A percentile compares a stretch with the other conserved stretches of the same genome.
phyloP scores from a whole-genome alignment of 495 filamentous ascomycete genomes.

The Penicillium canescens region DNA sequence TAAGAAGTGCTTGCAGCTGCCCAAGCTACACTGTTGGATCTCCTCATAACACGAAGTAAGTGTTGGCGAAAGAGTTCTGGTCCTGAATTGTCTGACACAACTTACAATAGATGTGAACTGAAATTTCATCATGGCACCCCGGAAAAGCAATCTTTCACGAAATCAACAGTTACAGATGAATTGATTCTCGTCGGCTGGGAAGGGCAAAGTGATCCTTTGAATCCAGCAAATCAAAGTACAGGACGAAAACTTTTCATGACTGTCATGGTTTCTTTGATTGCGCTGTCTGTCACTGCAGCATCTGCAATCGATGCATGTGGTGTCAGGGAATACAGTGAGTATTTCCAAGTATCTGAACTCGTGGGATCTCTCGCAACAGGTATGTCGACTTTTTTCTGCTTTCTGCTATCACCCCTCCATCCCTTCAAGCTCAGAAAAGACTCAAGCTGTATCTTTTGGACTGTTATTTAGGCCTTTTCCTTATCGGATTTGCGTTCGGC shows the following conservation, averaged over 20 bases:
- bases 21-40: too few relatives aligned
- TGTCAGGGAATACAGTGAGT: conserved; percentile 40
- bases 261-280: background rate
- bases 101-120: too few relatives aligned
- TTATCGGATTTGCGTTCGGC: conserved; percentile 56
- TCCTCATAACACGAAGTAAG: too few relatives aligned
- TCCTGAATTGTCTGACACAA: background rate
- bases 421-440: too few relatives aligned
- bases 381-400: conserved; percentile 8
- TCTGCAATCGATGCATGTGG: conserved; percentile 49
- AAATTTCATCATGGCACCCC: conserved; percentile 3
- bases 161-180: too few relatives aligned
- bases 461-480: background rate
- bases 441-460: too few relatives aligned
- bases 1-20: too few relatives aligned
- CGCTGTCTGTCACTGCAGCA: conserved; percentile 29
- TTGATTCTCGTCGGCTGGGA: conserved; percentile 43
- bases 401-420: too few relatives aligned
- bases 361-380: conserved; percentile 42
- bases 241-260: conserved; percentile 38
- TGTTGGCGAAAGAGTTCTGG: background rate
- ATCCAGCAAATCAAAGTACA: conserved; percentile 55
- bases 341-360: conserved; percentile 51
- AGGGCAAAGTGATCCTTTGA: conserved; percentile 48
- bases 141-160: too few relatives aligned